Conservation (phyloP, 331 rosid genomes). For the Acacia concinna region DNA sequence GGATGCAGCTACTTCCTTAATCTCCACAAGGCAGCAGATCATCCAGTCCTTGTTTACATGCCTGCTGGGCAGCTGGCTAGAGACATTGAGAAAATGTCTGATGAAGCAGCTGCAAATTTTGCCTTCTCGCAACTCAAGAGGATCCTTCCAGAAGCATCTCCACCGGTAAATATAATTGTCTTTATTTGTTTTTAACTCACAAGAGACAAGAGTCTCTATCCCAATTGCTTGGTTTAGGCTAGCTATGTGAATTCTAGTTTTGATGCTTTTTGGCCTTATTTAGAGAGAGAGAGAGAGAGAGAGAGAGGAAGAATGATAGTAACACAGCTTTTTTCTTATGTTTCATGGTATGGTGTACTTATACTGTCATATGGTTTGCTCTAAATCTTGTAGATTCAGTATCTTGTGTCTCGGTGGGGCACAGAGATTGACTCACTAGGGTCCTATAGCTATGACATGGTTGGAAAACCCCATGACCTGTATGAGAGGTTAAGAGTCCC, state of each 20-base stretch:
- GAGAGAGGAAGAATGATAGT: background rate
- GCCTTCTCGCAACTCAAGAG: constrained; percentile 82
- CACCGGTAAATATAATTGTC: constrained; percentile 57
- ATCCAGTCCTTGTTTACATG: constrained; percentile 94
- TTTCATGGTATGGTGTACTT: background rate
- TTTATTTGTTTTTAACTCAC: background rate
- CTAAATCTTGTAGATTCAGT: constrained; percentile 62
- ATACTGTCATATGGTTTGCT: constrained; percentile 19
- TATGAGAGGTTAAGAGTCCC: constrained; percentile 89
- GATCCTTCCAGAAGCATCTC: constrained; percentile 89
- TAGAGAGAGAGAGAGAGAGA: too few species aligned
- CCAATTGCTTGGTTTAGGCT: background rate
- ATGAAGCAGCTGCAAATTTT: constrained; percentile 89
- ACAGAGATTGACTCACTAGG: constrained; percentile 78
- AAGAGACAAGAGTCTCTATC: constrained; percentile 9
- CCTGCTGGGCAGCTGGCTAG: constrained; percentile 97
- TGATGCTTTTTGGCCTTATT: background rate
- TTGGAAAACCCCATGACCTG: constrained; percentile 89
- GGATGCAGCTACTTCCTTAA: constrained; percentile 97
- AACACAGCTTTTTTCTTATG: background rate
- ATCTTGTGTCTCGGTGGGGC: constrained; percentile 97
- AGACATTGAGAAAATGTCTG: constrained; percentile 98
- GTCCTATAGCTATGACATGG: constrained; percentile 86
- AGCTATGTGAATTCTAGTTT: background rate
- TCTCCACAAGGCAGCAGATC: constrained; percentile 96